Conservation (phyloP, 257 asterid genomes). For the Solanum rostratum region DNA sequence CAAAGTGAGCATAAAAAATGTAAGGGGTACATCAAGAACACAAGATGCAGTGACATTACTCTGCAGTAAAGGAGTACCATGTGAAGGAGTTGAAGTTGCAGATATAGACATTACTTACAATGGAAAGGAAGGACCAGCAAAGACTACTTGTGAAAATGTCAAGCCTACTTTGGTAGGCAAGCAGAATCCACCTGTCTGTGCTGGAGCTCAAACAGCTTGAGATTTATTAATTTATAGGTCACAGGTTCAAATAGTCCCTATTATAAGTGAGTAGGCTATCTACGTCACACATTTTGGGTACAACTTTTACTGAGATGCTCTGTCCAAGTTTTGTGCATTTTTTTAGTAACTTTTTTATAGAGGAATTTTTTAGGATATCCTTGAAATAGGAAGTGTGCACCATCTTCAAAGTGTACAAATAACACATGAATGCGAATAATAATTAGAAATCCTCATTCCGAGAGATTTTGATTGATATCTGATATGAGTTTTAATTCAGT, state of each 20-base stretch:
- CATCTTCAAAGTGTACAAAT: background rate
- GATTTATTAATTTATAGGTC: background rate
- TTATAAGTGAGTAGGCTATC: background rate
- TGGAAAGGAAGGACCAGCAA: constrained; percentile 20
- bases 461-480: background rate
- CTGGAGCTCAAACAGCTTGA: background rate
- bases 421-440: background rate
- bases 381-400: background rate
- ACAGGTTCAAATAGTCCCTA: background rate
- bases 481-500: background rate
- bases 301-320: too few species aligned
- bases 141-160: constrained; percentile 21
- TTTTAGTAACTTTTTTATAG: background rate
- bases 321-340: background rate
- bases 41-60: constrained; percentile 9
- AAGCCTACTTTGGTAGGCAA: constrained; percentile 17
- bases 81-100: constrained; percentile 19
- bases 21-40: constrained; percentile 23
- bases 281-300: background rate
- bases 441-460: background rate
- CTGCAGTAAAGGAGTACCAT: constrained; percentile 24
- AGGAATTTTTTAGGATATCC: background rate
- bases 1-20: constrained; percentile 14
- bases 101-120: constrained; percentile 16
- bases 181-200: constrained; percentile 14